Conservation (phyloP, 768 basidiomycete species). For the Kockovaella imperatae region DNA sequence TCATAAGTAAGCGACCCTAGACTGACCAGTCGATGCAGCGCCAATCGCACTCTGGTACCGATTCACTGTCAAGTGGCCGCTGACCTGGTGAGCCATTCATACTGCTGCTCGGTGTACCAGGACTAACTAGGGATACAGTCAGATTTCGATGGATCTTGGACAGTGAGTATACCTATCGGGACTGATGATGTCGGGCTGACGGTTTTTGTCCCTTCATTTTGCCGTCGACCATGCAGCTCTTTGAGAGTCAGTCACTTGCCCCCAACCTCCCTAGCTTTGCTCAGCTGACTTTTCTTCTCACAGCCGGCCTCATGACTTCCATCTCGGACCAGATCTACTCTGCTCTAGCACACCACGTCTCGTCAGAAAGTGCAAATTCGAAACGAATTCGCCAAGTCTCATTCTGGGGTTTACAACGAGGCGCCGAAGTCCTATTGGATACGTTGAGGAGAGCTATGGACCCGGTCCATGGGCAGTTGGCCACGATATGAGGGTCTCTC, state of each 20-base stretch:
- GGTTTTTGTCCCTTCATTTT: conserved; percentile 7
- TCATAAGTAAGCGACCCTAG: conserved; percentile 1
- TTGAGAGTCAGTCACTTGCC: conserved; percentile 64
- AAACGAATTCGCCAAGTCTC: conserved; percentile 83
- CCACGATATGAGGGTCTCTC: not conserved
- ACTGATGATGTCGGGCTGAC: conserved; percentile 8
- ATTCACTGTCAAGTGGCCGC: conserved; percentile 84
- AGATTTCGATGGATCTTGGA: conserved; percentile 96
- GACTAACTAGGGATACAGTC: conserved; percentile 21
- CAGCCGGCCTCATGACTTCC: conserved; percentile 85
- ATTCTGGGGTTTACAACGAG: conserved; percentile 90
- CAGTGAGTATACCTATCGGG: conserved; percentile 48
- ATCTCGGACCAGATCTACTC: conserved; percentile 86
- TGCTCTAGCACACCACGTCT: conserved; percentile 90
- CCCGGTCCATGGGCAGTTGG: conserved; percentile 46
- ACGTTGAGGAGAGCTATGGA: conserved; percentile 70
- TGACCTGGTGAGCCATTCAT: conserved; percentile 49
- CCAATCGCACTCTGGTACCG: conserved; percentile 86
- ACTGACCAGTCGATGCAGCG: conserved; percentile 50
- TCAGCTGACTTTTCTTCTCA: conserved; percentile 10
- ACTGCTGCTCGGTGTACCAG: not conserved
- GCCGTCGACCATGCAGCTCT: conserved; percentile 55
- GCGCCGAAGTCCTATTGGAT: conserved; percentile 74
- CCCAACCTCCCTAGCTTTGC: not conserved
- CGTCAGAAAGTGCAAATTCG: conserved; percentile 64